Percentiles rank a stretch among this genome's conserved stretches.
Conservation (phyloP, 2,329 filamentous ascomycete species). For the Colletotrichum scovillei region DNA sequence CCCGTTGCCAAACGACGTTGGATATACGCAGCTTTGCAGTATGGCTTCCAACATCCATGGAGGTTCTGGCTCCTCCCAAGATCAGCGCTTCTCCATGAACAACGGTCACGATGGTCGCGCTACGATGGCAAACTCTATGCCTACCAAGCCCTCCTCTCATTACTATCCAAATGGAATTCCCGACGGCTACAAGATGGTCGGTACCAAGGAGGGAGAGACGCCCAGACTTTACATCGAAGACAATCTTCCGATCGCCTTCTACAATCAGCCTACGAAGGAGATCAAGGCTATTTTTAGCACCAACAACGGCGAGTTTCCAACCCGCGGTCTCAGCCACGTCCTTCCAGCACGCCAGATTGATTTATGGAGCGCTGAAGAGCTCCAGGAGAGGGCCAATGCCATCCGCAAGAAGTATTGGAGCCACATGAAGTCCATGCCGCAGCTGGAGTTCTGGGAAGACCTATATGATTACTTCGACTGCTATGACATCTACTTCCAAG, state of each 20-base stretch:
- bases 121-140: background rate
- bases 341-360: constrained; percentile 43
- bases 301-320: constrained; percentile 40
- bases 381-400: constrained; percentile 52
- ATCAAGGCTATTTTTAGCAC: constrained; percentile 55
- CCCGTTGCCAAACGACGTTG: background rate
- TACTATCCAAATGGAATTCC: constrained; percentile 51
- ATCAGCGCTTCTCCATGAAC: background rate
- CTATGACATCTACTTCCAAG: constrained; percentile 57
- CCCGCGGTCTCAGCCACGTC: constrained; percentile 44
- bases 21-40: background rate
- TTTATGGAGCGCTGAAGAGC: constrained; percentile 53
- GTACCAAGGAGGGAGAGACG: constrained; percentile 38
- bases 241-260: constrained; percentile 50
- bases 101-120: background rate
- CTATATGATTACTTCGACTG: constrained; percentile 62
- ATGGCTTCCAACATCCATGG: constrained; percentile 15
- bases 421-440: constrained; percentile 47
- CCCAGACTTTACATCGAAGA: constrained; percentile 48
- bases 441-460: constrained; percentile 49
- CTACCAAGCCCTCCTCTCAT: constrained; percentile 26
- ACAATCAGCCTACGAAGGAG: constrained; percentile 45
- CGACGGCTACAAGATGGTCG: constrained; percentile 47
- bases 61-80: background rate
- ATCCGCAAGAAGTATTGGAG: constrained; percentile 50